Base-by-base conservation (phyloP, 495 filamentous ascomycete species). In the Aspergillus nanangensis region DNA sequence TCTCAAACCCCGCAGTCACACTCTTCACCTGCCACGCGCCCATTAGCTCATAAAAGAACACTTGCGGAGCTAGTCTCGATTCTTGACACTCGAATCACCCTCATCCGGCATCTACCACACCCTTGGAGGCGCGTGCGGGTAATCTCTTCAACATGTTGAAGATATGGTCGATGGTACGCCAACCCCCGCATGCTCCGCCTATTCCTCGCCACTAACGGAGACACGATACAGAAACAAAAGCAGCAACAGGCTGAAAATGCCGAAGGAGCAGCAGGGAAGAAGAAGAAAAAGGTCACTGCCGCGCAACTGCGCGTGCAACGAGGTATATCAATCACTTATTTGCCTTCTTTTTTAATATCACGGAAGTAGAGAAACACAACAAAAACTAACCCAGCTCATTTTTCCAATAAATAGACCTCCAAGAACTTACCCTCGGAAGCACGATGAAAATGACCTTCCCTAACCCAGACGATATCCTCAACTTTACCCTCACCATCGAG, bases 111-210 rank as follows among this genome's bases (percentile, higher is more conserved):
- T n/a, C n/a, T n/a, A n/a, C n/a, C n/a, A n/a, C n/a, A n/a, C n/a
- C n/a, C n/a, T n/a, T n/a, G n/a, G n/a, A n/a, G n/a, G n/a, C n/a
- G n/a, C n/a, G n/a, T n/a, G n/a, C n/a, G n/a, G n/a, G n/a, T n/a
- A n/a, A n/a, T n/a, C 10, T 18, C 14, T 29, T 62, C 81, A 89
- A 67, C 56, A 98, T 98, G 93, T 76, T 96, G 74, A 98, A 98
- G 69, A 95, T 98, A 76, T 98, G 93, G 93, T 95, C 90, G 65
- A 96, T 98, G 91, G 91, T 95, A 74, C n/a, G n/a, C n/a, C n/a
- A n/a, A n/a, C n/a, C n/a, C n/a, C n/a, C n/a, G n/a, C n/a, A n/a
- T n/a, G n/a, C n/a, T n/a, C n/a, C n/a, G n/a, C n/a, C n/a, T 36
- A 80, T 33, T 46, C 23, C 25, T 22, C 18, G 15, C 24, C 29